Base-by-base conservation (phyloP, 768 basidiomycete species). In the Mrakia hoshinonis region DNA sequence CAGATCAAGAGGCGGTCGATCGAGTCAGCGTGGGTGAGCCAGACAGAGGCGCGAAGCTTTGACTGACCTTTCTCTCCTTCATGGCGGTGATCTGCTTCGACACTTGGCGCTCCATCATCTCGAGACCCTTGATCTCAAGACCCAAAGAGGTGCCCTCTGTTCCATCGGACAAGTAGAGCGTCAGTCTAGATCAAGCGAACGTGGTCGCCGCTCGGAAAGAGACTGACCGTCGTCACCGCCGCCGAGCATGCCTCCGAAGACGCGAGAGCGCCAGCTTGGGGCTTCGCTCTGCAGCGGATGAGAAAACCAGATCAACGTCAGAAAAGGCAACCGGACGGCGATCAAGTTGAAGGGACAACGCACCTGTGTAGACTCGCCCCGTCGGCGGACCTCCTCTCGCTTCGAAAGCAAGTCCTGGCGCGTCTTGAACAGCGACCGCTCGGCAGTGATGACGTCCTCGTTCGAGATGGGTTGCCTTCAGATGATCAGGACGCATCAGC, bases 381-480 rank as follows among this genome's bases (percentile, higher is more conserved):
- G 58, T 15, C 67, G 39, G 12, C 67, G 54, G 26, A 68, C 24
- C 67, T 68, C 67, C 47, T 68, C 67, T 10, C 55, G 51, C 39
- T 70, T 70, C 34, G 43, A n/a, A 26, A 52, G 31, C 4, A 70
- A 60, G 22, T 70, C 69, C 38, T 58, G 60, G n/a, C 69, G 24
- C 22, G 55, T 52, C 18, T 47, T 34, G 29, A 63, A 63, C 11
- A 73, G 61, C 4, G 72, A 73, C 11, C 72, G 67, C n/a, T 73
- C 72, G 13, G 72, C 72, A 10, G 34, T 43, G 38, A 68, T 10
- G 11, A 73, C 24, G 61, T 73, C 72, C 11, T 60, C 58, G 13
- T 58, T 31, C 9, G 67, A 63, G 61, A 73, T 67, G 13, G 67
- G 60, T 60, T 70, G 58, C 69, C 69, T 70, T 46, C 18, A 24